Evolutionary conservation across 2,329 filamentous ascomycete genomes (phyloP).

Genomic region (Cladosporium sp.): DNA sequence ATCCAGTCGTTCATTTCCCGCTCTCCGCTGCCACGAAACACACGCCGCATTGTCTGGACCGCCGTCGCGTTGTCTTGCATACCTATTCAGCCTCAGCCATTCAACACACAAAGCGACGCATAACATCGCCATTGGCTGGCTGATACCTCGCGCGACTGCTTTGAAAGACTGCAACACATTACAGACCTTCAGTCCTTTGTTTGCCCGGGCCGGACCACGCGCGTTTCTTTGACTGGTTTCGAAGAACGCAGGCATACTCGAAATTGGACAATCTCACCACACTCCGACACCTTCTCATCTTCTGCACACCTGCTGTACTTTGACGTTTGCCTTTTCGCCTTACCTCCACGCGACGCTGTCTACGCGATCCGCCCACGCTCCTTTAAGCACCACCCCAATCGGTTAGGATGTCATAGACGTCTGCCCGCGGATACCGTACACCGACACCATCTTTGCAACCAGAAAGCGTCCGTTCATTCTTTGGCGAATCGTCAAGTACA

Average conservation of each 20-base stretch:
- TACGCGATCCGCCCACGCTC: slow-evolving; percentile 26
- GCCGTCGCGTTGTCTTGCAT: slow-evolving; percentile 15
- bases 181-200: slow-evolving; percentile 12
- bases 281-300: slow-evolving; percentile 4
- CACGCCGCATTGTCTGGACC: slow-evolving; percentile 14
- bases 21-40: background rate
- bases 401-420: slow-evolving; percentile 25
- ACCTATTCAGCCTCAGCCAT: slow-evolving; percentile 16
- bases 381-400: slow-evolving; percentile 19
- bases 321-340: slow-evolving; percentile 7
- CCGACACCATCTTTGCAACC: slow-evolving; percentile 17
- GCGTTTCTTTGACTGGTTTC: slow-evolving; percentile 15
- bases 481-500: slow-evolving; percentile 45
- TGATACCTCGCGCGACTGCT: slow-evolving; percentile 7
- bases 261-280: slow-evolving; percentile 14
- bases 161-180: slow-evolving; percentile 13
- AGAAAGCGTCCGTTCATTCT: slow-evolving; percentile 21
- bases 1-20: slow-evolving; percentile 13
- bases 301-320: slow-evolving; percentile 8
- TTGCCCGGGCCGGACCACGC: slow-evolving; percentile 8
- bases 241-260: slow-evolving; percentile 8
- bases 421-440: slow-evolving; percentile 14
- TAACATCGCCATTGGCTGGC: slow-evolving; percentile 5
- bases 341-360: slow-evolving; percentile 21
- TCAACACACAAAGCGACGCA: slow-evolving; percentile 11